phyloP scores from a whole-genome alignment of 495 filamentous ascomycete genomes.

The Trichoderma reesei region DNA sequence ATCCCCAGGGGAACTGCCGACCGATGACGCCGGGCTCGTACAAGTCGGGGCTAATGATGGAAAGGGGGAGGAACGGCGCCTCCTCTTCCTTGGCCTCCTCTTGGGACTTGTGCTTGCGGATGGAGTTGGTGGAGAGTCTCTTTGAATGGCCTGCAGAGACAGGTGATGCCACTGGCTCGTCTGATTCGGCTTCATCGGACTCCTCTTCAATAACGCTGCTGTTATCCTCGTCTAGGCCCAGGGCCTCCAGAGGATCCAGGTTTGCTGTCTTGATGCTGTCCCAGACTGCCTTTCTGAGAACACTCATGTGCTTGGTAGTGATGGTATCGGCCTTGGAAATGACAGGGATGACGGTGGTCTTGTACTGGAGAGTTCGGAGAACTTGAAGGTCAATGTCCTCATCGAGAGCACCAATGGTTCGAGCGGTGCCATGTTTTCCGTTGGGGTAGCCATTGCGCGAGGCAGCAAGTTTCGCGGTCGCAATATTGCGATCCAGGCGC shows the following conservation, averaged over 20 bases:
- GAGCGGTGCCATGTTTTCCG: conserved; percentile 31
- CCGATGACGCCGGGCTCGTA: conserved; percentile 73
- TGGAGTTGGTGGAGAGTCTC: conserved; percentile 39
- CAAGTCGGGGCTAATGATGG: conserved; percentile 85
- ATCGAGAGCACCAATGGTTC: conserved; percentile 62
- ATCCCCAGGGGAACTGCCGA: conserved; percentile 90
- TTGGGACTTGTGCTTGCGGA: conserved; percentile 32
- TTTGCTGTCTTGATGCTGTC: conserved; percentile 75
- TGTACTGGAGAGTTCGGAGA: conserved; percentile 77
- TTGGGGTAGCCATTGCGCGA: conserved; percentile 43
- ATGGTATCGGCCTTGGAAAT: conserved; percentile 97
- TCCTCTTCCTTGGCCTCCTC: conserved; percentile 30
- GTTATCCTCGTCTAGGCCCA: conserved; percentile 67
- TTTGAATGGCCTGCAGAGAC: conserved; percentile 27
- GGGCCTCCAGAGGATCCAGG: conserved; percentile 78
- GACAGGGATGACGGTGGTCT: conserved; percentile 91
- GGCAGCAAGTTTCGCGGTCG: conserved; percentile 48
- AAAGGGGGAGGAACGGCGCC: conserved; percentile 64
- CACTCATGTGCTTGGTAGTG: conserved; percentile 84
- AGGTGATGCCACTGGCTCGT: conserved; percentile 23
- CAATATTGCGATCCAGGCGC: conserved; percentile 74
- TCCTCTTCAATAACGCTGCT: conserved; percentile 42
- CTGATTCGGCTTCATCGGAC: conserved; percentile 15
- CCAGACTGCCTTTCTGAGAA: conserved; percentile 85
- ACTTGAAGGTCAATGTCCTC: conserved; percentile 87